Evolutionary conservation across 345 rosid species (phyloP).

Genomic region (Pistacia atlantica): DNA sequence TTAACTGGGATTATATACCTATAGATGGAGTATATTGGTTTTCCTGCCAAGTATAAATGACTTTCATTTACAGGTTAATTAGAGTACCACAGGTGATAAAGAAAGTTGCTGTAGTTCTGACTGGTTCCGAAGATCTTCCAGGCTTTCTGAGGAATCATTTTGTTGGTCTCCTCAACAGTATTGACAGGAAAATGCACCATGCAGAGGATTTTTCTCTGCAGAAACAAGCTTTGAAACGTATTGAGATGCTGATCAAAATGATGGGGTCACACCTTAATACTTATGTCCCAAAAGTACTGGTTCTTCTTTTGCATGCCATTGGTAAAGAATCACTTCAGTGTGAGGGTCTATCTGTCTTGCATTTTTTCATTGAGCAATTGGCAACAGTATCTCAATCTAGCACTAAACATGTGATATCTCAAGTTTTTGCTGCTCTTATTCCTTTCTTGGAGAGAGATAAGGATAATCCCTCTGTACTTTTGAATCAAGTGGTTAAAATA

Average conservation of each 20-base stretch:
- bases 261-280: constrained; percentile 90
- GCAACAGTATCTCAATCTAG: constrained; percentile 80
- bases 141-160: constrained; percentile 90
- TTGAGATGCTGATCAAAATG: constrained; percentile 85
- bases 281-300: constrained; percentile 92
- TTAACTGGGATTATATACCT: not conserved
- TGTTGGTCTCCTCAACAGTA: constrained; percentile 93
- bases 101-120: constrained; percentile 77
- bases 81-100: constrained; percentile 78
- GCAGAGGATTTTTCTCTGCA: constrained; percentile 69
- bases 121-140: constrained; percentile 78
- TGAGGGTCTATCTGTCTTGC: constrained; percentile 88
- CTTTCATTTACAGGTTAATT: constrained; percentile 60
- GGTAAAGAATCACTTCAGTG: constrained; percentile 80
- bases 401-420: constrained; percentile 84
- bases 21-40: not conserved
- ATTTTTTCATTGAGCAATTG: constrained; percentile 74
- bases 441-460: constrained; percentile 85
- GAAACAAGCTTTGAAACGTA: constrained; percentile 89
- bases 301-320: constrained; percentile 94
- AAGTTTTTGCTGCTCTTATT: constrained; percentile 92
- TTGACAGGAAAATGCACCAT: constrained; percentile 91
- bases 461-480: constrained; percentile 48
- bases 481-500: constrained; percentile 75
- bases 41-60: constrained; percentile 10